phyloP scores from a whole-genome alignment of 441 rosid genomes.

The Croton setiger region DNA sequence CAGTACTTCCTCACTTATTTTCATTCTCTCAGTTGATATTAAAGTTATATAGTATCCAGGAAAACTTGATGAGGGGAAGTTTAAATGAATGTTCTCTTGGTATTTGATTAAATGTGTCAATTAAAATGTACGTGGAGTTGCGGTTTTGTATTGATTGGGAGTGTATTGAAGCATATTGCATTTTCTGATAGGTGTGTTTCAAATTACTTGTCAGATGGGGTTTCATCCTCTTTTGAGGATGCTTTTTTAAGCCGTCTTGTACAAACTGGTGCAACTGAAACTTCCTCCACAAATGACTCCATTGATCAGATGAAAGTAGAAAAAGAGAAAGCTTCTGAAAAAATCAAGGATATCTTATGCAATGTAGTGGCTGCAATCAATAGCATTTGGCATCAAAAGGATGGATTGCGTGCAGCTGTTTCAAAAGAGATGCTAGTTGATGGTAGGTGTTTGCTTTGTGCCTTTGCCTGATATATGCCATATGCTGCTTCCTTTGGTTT shows the following conservation, averaged over 20 bases:
- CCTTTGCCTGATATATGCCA: background rate
- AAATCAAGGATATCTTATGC: conserved; percentile 39
- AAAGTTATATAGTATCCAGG: background rate
- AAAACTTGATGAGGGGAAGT: background rate
- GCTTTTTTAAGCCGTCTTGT: conserved; percentile 63
- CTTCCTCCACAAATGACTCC: conserved; percentile 54
- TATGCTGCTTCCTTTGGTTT: conserved; percentile 12
- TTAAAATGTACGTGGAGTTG: background rate
- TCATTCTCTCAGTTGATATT: background rate
- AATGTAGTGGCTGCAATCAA: conserved; percentile 49
- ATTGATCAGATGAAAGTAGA: conserved; percentile 41
- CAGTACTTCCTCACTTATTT: background rate
- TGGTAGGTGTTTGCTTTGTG: conserved; percentile 38
- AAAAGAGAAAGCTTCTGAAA: conserved; percentile 37
- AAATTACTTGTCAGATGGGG: conserved; percentile 47
- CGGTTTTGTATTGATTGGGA: background rate
- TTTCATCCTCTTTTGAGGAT: conserved; percentile 42
- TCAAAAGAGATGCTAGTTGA: conserved; percentile 43
- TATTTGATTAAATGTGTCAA: background rate
- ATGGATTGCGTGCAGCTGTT: conserved; percentile 49
- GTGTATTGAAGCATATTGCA: conserved; percentile 17
- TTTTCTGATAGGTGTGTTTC: conserved; percentile 32
- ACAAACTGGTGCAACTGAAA: conserved; percentile 83
- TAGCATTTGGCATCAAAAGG: conserved; percentile 61
- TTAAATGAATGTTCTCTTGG: background rate